Base-by-base conservation (phyloP, 2,329 filamentous ascomycete species). In the Aureobasidium pullulans region DNA sequence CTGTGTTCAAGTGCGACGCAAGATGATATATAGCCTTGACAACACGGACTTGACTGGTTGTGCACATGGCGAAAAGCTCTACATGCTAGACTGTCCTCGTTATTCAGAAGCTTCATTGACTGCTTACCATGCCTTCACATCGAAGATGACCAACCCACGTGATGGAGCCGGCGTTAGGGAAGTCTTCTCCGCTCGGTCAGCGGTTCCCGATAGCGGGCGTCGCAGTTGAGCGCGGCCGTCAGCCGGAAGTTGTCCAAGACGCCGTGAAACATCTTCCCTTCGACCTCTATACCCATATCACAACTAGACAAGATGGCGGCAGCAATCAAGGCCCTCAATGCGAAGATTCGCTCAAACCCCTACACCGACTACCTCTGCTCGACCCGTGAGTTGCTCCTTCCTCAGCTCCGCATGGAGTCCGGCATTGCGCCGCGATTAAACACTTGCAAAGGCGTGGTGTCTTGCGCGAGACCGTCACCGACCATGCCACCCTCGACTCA, bases 261-360 rank as follows among this genome's bases (percentile, higher is more conserved):
- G 50, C 50, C 39, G 50, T 54, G 50, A 54, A 56, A 44, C 52
- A 56, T 46, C 52, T 36, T 42, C 32, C 29, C 28, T 34, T 42
- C 39, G n/a, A 42, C n/a, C n/a, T 42, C 40, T 32, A 56, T 56
- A 56, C 52, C 52, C 23, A n/a, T 46, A 36, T 29, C 40, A 56
- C 52, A 15, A 19, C 23, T 23, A 23, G 37, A 43, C 65, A 66
- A 56, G 11, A 83, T 83, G 76, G 77, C 77, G 62, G 78, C 78
- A 66, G 77, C 77, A 67, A 73, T 80, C 69, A 79, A 79, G 73
- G 78, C 77, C 40, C 70, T 80, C 72, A 80, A 80, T 72, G 77
- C 78, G 67, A 73, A 74, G 67, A 80, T 80, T 66, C 75, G 78
- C 67, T 72, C 76, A 32, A 79, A 79, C 68, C 76, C 77, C 66